Conservation (phyloP, 1,139 yeast genomes). For the Saccharomyces hybrid region DNA sequence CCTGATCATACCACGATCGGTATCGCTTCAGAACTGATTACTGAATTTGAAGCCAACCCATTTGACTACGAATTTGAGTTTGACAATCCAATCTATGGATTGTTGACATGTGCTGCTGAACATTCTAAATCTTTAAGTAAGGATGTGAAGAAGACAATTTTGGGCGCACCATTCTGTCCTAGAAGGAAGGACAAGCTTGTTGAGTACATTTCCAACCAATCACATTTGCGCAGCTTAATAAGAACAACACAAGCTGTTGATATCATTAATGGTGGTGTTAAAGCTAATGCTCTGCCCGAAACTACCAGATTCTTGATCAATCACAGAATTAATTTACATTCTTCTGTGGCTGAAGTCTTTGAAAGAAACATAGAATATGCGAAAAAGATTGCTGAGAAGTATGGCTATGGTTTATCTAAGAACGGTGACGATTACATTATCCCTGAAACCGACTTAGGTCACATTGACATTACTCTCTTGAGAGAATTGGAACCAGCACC, state of each 20-base stretch:
- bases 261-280: slow-evolving; percentile 52
- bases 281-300: slow-evolving; percentile 70
- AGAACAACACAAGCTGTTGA: slow-evolving; percentile 58
- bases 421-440: slow-evolving; percentile 22
- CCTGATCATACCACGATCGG: slow-evolving; percentile 72
- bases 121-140: slow-evolving; percentile 25
- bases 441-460: slow-evolving; percentile 22
- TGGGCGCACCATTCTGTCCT: slow-evolving; percentile 18
- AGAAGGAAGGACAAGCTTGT: slow-evolving; percentile 14
- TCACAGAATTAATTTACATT: slow-evolving; percentile 48
- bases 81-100: slow-evolving; percentile 43
- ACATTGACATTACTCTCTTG: slow-evolving; percentile 37
- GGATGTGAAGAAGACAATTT: slow-evolving; percentile 17
- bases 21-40: slow-evolving; percentile 48
- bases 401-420: slow-evolving; percentile 39
- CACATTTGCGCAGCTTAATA: slow-evolving; percentile 36
- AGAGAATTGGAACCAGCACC: slow-evolving; percentile 48
- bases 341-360: slow-evolving; percentile 39
- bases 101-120: slow-evolving; percentile 41
- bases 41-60: slow-evolving; percentile 44
- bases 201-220: slow-evolving; percentile 26
- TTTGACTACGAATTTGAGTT: slow-evolving; percentile 39
- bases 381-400: slow-evolving; percentile 38
- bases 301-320: slow-evolving; percentile 46
- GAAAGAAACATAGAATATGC: slow-evolving; percentile 38